Percentiles rank a stretch among this genome's conserved stretches.
Conservation (phyloP, 2,329 filamentous ascomycete species). For the Pezicula radicicola region DNA sequence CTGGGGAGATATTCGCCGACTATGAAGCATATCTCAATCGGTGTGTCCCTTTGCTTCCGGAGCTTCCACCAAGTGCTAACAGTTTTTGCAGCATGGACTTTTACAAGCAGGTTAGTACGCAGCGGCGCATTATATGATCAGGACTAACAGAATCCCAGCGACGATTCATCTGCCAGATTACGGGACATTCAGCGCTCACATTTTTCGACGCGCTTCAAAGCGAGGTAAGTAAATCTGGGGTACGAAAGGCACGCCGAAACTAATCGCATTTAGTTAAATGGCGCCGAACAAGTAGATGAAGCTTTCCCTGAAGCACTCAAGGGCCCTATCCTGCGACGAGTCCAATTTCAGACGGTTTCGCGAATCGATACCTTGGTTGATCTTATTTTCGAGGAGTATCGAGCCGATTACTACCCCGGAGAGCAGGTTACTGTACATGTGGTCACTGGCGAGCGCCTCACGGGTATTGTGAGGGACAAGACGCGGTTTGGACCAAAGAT, state of each 20-base stretch:
- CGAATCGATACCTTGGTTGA: constrained; percentile 81
- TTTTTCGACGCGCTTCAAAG: constrained; percentile 92
- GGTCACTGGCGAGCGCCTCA: constrained; percentile 63
- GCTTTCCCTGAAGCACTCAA: constrained; percentile 90
- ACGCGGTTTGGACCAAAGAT: constrained; percentile 66
- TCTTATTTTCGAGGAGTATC: constrained; percentile 73
- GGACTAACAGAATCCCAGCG: constrained; percentile 37
- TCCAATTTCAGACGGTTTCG: constrained; percentile 86
- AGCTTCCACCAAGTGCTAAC: constrained; percentile 24
- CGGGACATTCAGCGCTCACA: constrained; percentile 83
- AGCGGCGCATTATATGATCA: constrained; percentile 1
- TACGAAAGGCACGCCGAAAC: constrained; percentile 20
- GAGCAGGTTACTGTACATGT: constrained; percentile 76
- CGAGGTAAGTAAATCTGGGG: constrained; percentile 60
- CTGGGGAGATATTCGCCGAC: constrained; percentile 82
- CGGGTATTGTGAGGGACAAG: constrained; percentile 81
- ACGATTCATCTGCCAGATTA: constrained; percentile 93
- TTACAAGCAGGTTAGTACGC: constrained; percentile 72
- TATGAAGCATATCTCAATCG: constrained; percentile 86
- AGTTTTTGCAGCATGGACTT: constrained; percentile 72
- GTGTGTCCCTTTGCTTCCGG: constrained; percentile 45
- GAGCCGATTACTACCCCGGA: constrained; percentile 85
- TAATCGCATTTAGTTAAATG: constrained; percentile 55
- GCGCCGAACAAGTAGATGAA: constrained; percentile 85
- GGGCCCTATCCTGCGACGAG: constrained; percentile 82